These are phyloP conservation scores for Sphaerostilbella broomeana DNA, from an alignment of 2,329 filamentous ascomycete species.

Conservation along the genomic window DNA sequence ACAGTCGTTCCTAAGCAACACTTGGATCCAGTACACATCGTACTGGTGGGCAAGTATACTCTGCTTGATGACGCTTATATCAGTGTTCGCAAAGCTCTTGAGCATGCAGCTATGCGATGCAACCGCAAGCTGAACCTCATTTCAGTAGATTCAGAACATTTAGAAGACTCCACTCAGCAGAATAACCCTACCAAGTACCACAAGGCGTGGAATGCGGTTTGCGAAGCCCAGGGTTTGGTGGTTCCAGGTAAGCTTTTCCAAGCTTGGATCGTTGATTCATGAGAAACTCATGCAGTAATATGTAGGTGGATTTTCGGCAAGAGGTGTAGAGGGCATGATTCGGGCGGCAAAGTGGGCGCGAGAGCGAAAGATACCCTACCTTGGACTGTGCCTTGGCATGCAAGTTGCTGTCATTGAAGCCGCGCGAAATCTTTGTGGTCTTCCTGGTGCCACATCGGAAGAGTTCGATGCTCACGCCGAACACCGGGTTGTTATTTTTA, in stretches of 20 bases:
- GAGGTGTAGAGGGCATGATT: conserved; percentile 89
- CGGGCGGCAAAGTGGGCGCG: conserved; percentile 80
- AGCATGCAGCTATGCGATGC: conserved; percentile 87
- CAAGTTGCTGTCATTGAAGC: conserved; percentile 89
- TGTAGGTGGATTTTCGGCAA: conserved; percentile 71
- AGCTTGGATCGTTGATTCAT: conserved; percentile 1
- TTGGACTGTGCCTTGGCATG: conserved; percentile 89
- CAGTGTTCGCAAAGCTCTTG: conserved; percentile 74
- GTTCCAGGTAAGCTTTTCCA: conserved; percentile 14
- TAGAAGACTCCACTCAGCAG: conserved; percentile 61
- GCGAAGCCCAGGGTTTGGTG: conserved; percentile 57
- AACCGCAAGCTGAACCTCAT: conserved; percentile 70
- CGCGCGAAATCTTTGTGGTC: conserved; percentile 66
- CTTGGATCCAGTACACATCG: conserved; percentile 66
- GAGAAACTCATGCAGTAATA: conserved; percentile 36
- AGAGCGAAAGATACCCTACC: conserved; percentile 70
- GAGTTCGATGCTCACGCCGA: conserved; percentile 50
- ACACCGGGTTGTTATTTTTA: conserved; percentile 74
- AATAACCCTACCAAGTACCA: conserved; percentile 67
- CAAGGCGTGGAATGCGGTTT: conserved; percentile 77
- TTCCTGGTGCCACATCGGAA: conserved; percentile 49
- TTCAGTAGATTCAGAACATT: conserved; percentile 78
- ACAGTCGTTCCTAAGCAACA: conserved; percentile 62
- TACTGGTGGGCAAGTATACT: conserved; percentile 87
- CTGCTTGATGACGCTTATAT: conserved; percentile 81